These are phyloP conservation scores for Graphilbum ipis-grandicollis DNA, from an alignment of 2,329 filamentous ascomycete genomes.

Conservation along the genomic window DNA sequence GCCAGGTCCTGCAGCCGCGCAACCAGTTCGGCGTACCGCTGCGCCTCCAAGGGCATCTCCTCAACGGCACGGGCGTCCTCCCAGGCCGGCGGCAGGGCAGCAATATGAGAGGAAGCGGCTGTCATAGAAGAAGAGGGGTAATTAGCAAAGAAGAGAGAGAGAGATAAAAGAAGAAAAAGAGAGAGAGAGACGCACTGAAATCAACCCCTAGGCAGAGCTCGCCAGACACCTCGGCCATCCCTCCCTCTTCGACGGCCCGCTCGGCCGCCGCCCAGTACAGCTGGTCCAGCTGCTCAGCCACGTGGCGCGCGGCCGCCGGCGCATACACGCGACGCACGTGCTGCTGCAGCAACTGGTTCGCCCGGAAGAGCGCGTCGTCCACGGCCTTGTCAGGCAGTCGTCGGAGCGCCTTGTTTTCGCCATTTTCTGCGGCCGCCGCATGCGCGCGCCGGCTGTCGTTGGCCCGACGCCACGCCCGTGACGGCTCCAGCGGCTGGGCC, in stretches of 20 bases:
- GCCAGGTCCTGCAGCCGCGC: conserved; percentile 31
- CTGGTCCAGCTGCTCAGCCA: conserved; percentile 55
- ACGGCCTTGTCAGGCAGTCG: conserved; percentile 29
- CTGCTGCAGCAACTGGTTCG: conserved; percentile 46
- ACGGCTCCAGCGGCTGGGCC: conserved; percentile 38
- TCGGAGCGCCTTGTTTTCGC: conserved; percentile 13
- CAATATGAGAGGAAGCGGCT: conserved; percentile 26
- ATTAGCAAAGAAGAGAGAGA: background rate
- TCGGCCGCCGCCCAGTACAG: conserved; percentile 38
- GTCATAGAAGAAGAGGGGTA: background rate
- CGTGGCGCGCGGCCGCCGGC: conserved; percentile 49
- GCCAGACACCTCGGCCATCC: conserved; percentile 17
- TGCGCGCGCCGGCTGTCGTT: conserved; percentile 18
- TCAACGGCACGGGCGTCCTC: conserved; percentile 19
- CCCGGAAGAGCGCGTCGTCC: conserved; percentile 36
- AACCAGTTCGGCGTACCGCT: conserved; percentile 33
- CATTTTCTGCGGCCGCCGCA: conserved; percentile 13
- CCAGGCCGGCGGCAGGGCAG: conserved; percentile 30
- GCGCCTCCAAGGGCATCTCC: conserved; percentile 26
- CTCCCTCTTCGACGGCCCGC: conserved; percentile 12
- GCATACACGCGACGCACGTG: conserved; percentile 50
- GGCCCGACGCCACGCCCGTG: conserved; percentile 31
- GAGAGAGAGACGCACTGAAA: conserved; percentile 17
- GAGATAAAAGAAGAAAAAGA: conserved; percentile 3
- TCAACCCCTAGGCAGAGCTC: conserved; percentile 16